Evolutionary conservation across 2,329 filamentous ascomycete genomes (phyloP), one percentile per base, ranked within the genome.

Genomic region (Monosporascus sp.): DNA sequence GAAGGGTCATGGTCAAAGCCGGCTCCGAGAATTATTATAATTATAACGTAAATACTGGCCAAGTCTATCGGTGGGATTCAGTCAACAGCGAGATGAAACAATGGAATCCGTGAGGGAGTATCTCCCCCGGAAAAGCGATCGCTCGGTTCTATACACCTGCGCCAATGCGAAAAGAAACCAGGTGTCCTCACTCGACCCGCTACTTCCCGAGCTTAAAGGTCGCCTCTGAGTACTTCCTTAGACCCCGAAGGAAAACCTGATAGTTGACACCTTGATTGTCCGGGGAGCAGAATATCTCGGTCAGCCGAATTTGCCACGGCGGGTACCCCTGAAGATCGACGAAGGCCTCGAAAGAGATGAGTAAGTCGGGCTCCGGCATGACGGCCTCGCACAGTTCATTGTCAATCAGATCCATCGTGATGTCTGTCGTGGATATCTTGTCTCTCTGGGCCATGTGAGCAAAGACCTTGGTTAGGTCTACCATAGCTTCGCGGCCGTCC

Each of bases 271-370:
- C 85, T 58, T 88, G 81, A 69, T 91, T 91, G 66, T 92, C 88
- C 53, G 81, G 80, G 14, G 89, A 75, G 63, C 85, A 83, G 69
- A 92, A 97, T 54, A 99, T 97, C 77, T 99, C 94, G 0, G 92
- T 97, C 66, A 99, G 75, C 44, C 94, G 83, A 57, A 97, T 82
- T 72, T 97, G 94, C 94, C 94, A 99, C 1, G 94, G 94, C 9
- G 94, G 94, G 68, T 97, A 99, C 9, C 94, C 91, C 51, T 91
- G 86, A 45, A 99, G 74, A 68, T 91, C 86, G 51, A 97, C 84
- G 49, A 85, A 84, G 4, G 92, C 89, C 1, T 88, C 85, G 69
- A 99, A 99, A 8, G 96, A 75, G 52, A 99, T 82, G 54, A 99
- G 75, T 16, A 99, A 77, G 68, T 97, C 92, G 2, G 94, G 94